Conservation (phyloP, 805 yeast genomes). For the Allodekkera sacchari region DNA sequence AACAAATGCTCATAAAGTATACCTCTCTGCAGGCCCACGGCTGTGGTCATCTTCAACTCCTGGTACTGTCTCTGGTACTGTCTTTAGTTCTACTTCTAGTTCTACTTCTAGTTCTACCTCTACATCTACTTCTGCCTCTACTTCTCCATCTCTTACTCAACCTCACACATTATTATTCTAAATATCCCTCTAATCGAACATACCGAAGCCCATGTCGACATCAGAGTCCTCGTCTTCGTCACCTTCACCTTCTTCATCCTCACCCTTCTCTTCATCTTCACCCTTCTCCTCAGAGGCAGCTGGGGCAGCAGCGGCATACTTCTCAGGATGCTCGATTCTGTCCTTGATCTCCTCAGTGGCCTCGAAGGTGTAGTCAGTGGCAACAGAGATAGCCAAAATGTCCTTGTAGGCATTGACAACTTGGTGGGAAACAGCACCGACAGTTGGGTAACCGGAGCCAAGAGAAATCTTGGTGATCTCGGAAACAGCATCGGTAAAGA, state of each 20-base stretch:
- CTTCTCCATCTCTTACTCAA: too few relatives aligned
- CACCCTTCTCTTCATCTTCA: conserved; percentile 54
- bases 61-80: too few relatives aligned
- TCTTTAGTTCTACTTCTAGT: too few relatives aligned
- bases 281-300: conserved; percentile 78
- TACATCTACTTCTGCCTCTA: too few relatives aligned
- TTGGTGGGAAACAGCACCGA: conserved; percentile 98
- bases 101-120: too few relatives aligned
- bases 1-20: too few relatives aligned
- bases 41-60: too few relatives aligned
- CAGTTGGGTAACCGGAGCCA: conserved; percentile 98
- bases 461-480: conserved; percentile 93
- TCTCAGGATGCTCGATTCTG: conserved; percentile 99
- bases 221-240: conserved; percentile 34
- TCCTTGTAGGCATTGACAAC: conserved; percentile 99
- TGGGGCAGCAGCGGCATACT: conserved; percentile 99
- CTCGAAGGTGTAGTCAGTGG: conserved; percentile 98
- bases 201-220: conserved; percentile 94
- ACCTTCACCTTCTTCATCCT: conserved; percentile 67
- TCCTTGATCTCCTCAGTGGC: conserved; percentile 99
- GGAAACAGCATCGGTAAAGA: conserved; percentile 88
- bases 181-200: conserved; percentile 99
- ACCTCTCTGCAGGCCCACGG: too few relatives aligned
- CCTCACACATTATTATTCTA: too few relatives aligned
- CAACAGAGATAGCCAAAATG: conserved; percentile 94